Evolutionary conservation across 2,329 filamentous ascomycete genomes (phyloP), one percentile per base, ranked within the genome.

Genomic region (Alternaria brassicicola): DNA sequence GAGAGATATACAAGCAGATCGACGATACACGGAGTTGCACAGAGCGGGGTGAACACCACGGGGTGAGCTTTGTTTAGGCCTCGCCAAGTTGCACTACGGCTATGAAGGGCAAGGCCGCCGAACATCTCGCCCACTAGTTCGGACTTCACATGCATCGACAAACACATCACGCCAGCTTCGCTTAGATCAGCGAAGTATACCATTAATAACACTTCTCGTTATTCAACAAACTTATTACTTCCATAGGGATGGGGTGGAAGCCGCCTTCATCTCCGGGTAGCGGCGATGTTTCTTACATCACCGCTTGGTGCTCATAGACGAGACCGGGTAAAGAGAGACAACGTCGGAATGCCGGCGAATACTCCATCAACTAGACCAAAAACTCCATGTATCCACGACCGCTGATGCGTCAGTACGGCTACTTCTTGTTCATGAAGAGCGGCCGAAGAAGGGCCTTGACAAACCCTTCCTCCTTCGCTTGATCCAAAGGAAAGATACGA

Each of bases 401-500:
- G 15, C 21, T 19, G 15, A 19, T 17, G 47, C 31, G 10, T 23
- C 5, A 28, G n/a, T 38, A 21, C 21, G 19, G 21, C 33, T 48
- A 48, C 19, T 49, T 26, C 25, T 26, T 49, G 28, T 17, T 47
- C 47, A 38, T 38, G 8, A 25, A 49, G 33, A 49, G 21, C 3
- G 48, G 39, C 7, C 41, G 63, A 21, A 67, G 59, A 19, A 67
- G 47, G 15, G 48, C 43, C 33, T 56, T 63, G 30, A 62, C 25
- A 25, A 67, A 66, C 3, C 59, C 57, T 21, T 65, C 50, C 7
- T 49, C 15, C 53, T 67, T 68, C 1, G 66, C 64, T 12, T 6
- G 15, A 9, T 47, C 28, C 43, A 52, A 54, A 3, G 60, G 56
- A 17, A 57, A 61, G 17, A 56, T 45, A 21, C 45, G 51, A 1